Evolutionary conservation across 2,329 filamentous ascomycete species (phyloP).

Genomic region (Talaromyces sp.): DNA sequence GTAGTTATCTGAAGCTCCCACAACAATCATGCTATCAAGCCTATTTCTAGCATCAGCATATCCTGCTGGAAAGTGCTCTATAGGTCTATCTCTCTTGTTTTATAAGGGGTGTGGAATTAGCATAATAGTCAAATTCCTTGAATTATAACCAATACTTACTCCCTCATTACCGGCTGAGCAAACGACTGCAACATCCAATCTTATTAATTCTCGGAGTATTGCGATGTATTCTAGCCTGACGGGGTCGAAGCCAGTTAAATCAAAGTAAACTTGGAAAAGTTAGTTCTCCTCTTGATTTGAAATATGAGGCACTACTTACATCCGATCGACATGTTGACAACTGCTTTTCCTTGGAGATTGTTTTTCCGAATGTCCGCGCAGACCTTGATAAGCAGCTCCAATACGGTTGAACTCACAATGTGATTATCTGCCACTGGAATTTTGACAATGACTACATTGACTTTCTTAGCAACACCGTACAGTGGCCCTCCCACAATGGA

Average conservation of each 20-base stretch:
- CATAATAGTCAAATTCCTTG: background rate
- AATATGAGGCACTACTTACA: background rate
- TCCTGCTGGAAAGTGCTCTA: background rate
- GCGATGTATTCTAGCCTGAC: background rate
- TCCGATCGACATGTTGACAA: background rate
- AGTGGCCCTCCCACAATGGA: background rate
- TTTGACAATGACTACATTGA: constrained; percentile 2
- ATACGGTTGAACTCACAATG: background rate
- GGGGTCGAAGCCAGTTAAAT: background rate
- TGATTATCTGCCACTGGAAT: background rate
- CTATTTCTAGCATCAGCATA: background rate
- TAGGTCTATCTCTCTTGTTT: background rate
- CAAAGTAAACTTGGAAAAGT: background rate
- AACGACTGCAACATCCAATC: background rate
- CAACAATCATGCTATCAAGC: background rate
- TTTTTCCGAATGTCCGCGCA: background rate
- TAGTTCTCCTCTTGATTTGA: background rate
- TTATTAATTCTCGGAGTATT: background rate
- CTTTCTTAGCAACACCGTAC: background rate
- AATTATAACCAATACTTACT: background rate
- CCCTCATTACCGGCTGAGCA: background rate
- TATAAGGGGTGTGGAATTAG: background rate
- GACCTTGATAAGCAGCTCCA: background rate
- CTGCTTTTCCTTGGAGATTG: background rate
- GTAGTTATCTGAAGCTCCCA: background rate